Conservation (phyloP, 306 rosid species). For the Medicago ruthenica region DNA sequence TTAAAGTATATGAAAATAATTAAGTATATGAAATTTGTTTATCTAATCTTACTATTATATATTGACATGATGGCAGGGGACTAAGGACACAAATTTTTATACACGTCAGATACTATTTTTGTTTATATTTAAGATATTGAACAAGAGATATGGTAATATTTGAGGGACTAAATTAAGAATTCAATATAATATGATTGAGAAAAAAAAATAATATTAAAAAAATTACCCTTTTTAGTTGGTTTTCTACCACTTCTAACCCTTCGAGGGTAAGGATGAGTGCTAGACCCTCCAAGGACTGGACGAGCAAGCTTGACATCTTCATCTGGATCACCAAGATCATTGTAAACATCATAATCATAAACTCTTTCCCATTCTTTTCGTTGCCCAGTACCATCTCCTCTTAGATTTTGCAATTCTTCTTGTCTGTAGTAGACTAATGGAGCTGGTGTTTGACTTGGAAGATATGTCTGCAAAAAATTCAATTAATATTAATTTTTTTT, state of each 20-base stretch:
- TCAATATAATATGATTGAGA: too few relatives aligned
- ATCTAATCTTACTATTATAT: too few relatives aligned
- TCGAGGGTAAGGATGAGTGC: not conserved
- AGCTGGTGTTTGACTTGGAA: constrained; percentile 17
- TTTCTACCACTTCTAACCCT: constrained; percentile 25
- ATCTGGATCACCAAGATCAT: not conserved
- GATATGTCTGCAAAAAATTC: not conserved
- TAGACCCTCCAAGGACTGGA: not conserved
- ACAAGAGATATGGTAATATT: too few relatives aligned
- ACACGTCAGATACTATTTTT: too few relatives aligned
- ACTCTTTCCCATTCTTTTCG: constrained; percentile 13
- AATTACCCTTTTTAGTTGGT: constrained; percentile 6
- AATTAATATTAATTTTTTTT: too few relatives aligned
- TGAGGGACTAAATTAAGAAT: too few relatives aligned
- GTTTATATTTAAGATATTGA: too few relatives aligned
- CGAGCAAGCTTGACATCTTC: not conserved
- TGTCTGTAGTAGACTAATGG: not conserved
- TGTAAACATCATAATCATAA: constrained; percentile 17
- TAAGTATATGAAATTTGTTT: too few relatives aligned
- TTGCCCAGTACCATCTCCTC: constrained; percentile 1
- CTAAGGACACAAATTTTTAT: too few relatives aligned
- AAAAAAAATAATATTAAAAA: not conserved
- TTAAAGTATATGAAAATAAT: too few relatives aligned
- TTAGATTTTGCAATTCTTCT: constrained; percentile 5
- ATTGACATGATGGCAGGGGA: too few relatives aligned